Conservation (phyloP, 2,329 filamentous ascomycete species). For the Colletotrichum endophyticum region DNA sequence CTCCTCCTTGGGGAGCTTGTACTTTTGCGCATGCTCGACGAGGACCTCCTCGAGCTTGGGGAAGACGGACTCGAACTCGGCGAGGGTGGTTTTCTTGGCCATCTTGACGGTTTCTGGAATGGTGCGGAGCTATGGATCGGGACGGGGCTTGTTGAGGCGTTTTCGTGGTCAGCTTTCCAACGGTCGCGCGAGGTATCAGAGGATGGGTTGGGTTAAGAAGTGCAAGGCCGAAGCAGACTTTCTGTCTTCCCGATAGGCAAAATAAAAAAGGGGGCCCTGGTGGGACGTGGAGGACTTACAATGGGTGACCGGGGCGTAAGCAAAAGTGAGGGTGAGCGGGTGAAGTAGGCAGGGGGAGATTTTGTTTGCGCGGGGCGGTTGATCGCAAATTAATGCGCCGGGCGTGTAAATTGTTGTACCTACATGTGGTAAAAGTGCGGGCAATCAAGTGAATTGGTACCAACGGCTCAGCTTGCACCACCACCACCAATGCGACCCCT, state of each 20-base stretch:
- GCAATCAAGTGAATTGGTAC: not conserved
- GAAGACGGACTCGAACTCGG: conserved; percentile 91
- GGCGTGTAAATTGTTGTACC: not conserved
- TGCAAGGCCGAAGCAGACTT: not conserved
- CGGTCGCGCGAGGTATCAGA: not conserved
- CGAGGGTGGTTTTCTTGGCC: conserved; percentile 76
- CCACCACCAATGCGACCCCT: not conserved
- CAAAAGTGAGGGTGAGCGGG: not conserved
- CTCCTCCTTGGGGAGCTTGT: conserved; percentile 82
- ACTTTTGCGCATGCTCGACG: conserved; percentile 76
- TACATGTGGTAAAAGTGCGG: not conserved
- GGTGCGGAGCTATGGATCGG: conserved; percentile 3
- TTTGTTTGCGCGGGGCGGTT: conserved; percentile 13
- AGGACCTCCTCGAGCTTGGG: conserved; percentile 85
- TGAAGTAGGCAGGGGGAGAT: not conserved
- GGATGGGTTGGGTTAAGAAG: not conserved
- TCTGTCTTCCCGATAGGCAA: not conserved
- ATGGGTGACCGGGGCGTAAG: not conserved
- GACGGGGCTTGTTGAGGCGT: not conserved
- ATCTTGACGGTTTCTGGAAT: conserved; percentile 40
- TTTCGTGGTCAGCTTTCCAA: not conserved
- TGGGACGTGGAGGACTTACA: not conserved
- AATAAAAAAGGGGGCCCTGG: not conserved
- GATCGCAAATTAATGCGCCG: conserved; percentile 11
- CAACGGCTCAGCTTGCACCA: not conserved